Conservation (phyloP, 176 grass and related monocot species). For the Typha latifolia region DNA sequence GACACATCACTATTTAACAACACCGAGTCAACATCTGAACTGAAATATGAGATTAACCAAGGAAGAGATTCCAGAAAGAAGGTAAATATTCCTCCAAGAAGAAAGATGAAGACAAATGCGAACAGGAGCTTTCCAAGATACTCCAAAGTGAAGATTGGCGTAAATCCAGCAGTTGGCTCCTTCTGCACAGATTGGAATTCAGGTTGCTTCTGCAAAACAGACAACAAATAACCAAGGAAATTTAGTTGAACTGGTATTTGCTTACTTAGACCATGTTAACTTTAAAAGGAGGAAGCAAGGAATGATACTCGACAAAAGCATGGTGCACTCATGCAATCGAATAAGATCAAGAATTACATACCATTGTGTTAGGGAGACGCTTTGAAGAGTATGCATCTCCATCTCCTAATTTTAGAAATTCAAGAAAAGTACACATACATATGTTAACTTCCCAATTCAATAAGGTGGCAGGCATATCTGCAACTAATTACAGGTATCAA, state of each 20-base stretch:
- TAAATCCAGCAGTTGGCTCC: neutral
- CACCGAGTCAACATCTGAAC: neutral
- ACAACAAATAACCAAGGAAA: slow-evolving; percentile 7
- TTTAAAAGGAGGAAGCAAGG: neutral
- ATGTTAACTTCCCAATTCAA: neutral
- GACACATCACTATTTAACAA: neutral
- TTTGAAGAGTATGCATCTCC: neutral
- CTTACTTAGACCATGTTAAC: neutral
- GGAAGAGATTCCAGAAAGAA: slow-evolving; percentile 66
- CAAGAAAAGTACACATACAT: neutral
- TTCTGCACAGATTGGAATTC: slow-evolving; percentile 15
- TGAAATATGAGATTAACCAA: slow-evolving; percentile 25
- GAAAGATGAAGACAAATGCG: slow-evolving; percentile 62
- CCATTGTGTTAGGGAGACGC: neutral
- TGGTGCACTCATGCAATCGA: too few relatives aligned
- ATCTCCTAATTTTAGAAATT: neutral
- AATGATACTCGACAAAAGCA: neutral
- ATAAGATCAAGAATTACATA: too few relatives aligned
- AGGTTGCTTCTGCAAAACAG: slow-evolving; percentile 28
- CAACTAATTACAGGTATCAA: neutral
- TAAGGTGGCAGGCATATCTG: neutral
- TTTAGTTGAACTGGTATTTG: neutral
- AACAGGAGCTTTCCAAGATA: slow-evolving; percentile 57
- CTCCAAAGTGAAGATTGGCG: neutral
- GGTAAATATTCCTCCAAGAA: slow-evolving; percentile 58